Percentiles rank a stretch among this genome's conserved stretches.
Conservation (phyloP, 768 basidiomycete species). For the Lentinus brumalis region DNA sequence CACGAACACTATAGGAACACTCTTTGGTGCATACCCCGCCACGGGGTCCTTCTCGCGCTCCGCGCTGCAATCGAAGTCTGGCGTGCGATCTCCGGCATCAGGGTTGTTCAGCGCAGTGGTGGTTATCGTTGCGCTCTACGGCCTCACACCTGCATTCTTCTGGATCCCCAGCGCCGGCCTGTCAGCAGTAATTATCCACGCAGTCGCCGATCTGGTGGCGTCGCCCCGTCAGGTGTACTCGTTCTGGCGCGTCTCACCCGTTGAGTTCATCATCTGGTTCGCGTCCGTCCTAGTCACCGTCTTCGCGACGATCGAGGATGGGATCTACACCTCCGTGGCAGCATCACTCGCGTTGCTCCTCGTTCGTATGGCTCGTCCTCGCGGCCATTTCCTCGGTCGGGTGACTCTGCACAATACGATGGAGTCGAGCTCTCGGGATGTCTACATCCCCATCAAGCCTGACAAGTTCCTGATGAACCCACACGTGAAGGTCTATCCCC, state of each 20-base stretch:
- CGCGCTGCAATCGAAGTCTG: conserved; percentile 92
- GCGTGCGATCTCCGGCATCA: conserved; percentile 89
- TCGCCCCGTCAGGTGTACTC: conserved; percentile 78
- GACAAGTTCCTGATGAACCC: conserved; percentile 64
- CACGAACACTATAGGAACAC: conserved; percentile 87
- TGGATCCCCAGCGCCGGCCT: conserved; percentile 81
- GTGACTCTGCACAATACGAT: conserved; percentile 42
- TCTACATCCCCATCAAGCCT: conserved; percentile 79
- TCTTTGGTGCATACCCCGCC: conserved; percentile 90
- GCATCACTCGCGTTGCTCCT: conserved; percentile 83
- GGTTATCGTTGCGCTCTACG: conserved; percentile 91
- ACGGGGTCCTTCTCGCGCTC: conserved; percentile 97
- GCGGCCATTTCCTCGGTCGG: conserved; percentile 88
- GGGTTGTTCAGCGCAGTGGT: conserved; percentile 83
- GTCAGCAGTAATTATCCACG: conserved; percentile 91
- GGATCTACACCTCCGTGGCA: conserved; percentile 81
- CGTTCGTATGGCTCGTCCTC: conserved; percentile 82
- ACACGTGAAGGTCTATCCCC: conserved; percentile 70
- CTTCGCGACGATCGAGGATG: conserved; percentile 89
- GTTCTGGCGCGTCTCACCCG: conserved; percentile 91
- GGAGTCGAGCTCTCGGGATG: conserved; percentile 56
- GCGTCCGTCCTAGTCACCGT: conserved; percentile 87
- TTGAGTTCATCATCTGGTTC: conserved; percentile 87
- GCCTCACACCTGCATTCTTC: conserved; percentile 87
- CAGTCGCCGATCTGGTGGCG: conserved; percentile 84